These are phyloP conservation scores for Penicillium griseofulvum DNA, from an alignment of 2,329 filamentous ascomycete genomes.

Conservation along the genomic window DNA sequence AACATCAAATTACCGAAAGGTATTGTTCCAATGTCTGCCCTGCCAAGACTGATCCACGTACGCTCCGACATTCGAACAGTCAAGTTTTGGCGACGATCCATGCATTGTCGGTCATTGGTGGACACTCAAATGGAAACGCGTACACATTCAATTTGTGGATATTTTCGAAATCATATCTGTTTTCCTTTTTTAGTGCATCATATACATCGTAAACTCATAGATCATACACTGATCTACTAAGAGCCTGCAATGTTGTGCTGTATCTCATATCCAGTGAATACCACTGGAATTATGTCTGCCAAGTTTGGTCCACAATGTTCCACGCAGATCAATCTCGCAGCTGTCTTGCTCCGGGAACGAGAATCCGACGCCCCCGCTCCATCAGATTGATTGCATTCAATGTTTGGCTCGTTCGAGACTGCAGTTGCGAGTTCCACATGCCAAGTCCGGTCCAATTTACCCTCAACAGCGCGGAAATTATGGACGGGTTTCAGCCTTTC, in stretches of 20 bases:
- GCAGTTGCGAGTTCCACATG: slow-evolving; percentile 8
- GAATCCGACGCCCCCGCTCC: slow-evolving; percentile 2
- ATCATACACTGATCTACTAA: not conserved
- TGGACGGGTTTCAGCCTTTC: not conserved
- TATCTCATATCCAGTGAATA: not conserved
- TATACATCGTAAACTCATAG: not conserved
- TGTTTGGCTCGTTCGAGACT: slow-evolving; percentile 17
- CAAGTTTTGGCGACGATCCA: slow-evolving; percentile 19
- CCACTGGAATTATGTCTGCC: not conserved
- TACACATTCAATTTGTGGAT: slow-evolving; percentile 13
- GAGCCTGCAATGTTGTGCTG: not conserved
- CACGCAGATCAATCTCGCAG: not conserved
- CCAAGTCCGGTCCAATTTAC: slow-evolving; percentile 14
- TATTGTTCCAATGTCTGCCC: not conserved
- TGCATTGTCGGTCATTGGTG: slow-evolving; percentile 23
- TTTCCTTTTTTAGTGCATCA: not conserved
- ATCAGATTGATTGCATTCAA: slow-evolving; percentile 16
- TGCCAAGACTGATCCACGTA: slow-evolving; percentile 27
- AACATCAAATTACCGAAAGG: not conserved
- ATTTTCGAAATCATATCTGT: not conserved
- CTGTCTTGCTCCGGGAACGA: not conserved
- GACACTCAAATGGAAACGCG: slow-evolving; percentile 20
- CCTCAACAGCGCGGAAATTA: not conserved
- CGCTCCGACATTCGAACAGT: not conserved
- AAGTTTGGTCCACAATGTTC: not conserved